phyloP scores from a whole-genome alignment of 768 basidiomycete genomes.

The Pleurotus giganteus region DNA sequence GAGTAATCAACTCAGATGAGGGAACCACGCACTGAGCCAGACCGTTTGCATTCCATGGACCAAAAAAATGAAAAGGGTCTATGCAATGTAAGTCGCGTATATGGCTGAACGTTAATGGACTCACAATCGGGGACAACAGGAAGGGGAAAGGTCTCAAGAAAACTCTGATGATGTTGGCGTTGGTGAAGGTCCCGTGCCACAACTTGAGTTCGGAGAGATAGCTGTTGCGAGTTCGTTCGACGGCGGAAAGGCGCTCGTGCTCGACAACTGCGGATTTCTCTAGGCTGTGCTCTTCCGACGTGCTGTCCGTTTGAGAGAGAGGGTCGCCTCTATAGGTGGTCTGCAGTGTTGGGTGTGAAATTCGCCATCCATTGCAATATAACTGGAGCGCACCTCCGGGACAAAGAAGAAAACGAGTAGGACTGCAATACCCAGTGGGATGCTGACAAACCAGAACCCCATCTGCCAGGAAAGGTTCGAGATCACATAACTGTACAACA shows the following conservation, averaged over 20 bases:
- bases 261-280: constrained; percentile 11
- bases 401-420: constrained; percentile 41
- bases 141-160: constrained; percentile 42
- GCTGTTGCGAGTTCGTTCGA: constrained; percentile 16
- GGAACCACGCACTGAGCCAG: constrained; percentile 34
- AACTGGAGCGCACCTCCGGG: constrained; percentile 36
- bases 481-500: constrained; percentile 47
- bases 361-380: no score
- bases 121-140: constrained; percentile 38
- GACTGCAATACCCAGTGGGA: constrained; percentile 35
- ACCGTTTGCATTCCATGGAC: constrained; percentile 41
- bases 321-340: constrained; percentile 29
- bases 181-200: constrained; percentile 35
- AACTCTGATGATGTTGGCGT: constrained; percentile 31
- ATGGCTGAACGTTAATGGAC: constrained; percentile 8
- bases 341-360: no score
- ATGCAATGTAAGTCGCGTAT: neutral
- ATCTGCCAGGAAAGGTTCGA: constrained; percentile 40
- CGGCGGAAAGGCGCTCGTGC: constrained; percentile 1
- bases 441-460: constrained; percentile 48
- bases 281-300: constrained; percentile 13
- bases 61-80: constrained; percentile 38
- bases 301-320: neutral
- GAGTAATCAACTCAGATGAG: neutral
- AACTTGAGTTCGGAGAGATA: constrained; percentile 34